A percentile compares a stretch with the other conserved stretches of the same genome.
phyloP scores from a whole-genome alignment of 345 rosid species.

The Cardamine chenopodiifolia region DNA sequence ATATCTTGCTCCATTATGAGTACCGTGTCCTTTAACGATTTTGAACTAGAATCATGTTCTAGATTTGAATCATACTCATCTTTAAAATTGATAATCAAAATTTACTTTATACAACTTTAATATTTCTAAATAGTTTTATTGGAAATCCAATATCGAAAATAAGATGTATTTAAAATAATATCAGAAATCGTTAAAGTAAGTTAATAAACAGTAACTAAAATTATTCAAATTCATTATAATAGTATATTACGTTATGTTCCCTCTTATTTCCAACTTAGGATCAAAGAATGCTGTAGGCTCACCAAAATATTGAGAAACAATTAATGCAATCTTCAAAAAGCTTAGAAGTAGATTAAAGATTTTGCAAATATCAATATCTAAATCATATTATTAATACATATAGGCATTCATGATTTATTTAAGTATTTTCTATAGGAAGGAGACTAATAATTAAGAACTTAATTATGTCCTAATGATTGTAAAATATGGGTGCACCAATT shows the following conservation, averaged over 20 bases:
- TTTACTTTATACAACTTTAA: not conserved
- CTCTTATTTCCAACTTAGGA: not conserved
- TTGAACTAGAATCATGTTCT: not conserved
- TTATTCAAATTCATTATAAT: not conserved
- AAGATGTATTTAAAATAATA: not conserved
- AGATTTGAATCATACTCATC: not conserved
- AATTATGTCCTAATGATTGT: constrained; percentile 22
- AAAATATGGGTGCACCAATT: constrained; percentile 39
- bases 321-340: not conserved
- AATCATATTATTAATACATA: not conserved
- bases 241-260: not conserved
- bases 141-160: not conserved
- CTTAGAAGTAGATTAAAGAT: not conserved
- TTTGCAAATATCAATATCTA: not conserved
- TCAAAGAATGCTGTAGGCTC: not conserved
- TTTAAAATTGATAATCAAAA: not conserved
- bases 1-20: not conserved
- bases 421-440: not conserved
- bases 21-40: not conserved
- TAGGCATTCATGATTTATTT: not conserved
- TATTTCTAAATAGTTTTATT: not conserved
- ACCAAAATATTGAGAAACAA: not conserved
- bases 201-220: not conserved
- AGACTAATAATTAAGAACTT: constrained; percentile 1
- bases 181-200: not conserved